A percentile compares a stretch with the other conserved stretches of the same genome.
Evolutionary conservation across 768 basidiomycete genomes (phyloP).

Genomic region (Boletus fagicola): DNA sequence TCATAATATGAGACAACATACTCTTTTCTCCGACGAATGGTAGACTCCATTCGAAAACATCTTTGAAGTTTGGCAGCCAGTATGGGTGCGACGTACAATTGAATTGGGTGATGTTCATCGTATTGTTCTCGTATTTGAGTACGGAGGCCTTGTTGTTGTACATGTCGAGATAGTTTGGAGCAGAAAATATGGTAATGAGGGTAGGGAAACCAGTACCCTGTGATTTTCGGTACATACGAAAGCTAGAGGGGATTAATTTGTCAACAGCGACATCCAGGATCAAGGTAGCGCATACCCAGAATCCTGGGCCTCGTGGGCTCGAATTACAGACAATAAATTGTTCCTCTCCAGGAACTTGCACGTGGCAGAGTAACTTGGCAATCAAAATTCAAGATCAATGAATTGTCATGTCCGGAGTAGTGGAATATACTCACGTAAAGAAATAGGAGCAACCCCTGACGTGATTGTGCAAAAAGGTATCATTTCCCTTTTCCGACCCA

Average conservation of each 20-base stretch:
- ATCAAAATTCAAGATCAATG: neutral
- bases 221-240: constrained; percentile 93
- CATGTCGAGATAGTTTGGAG: constrained; percentile 94
- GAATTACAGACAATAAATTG: constrained; percentile 85
- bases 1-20: constrained; percentile 38
- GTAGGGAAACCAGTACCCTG: constrained; percentile 92
- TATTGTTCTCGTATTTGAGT: constrained; percentile 95
- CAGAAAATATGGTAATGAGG: constrained; percentile 97
- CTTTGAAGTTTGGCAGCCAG: constrained; percentile 97
- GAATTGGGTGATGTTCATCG: constrained; percentile 92
- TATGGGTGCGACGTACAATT: constrained; percentile 81
- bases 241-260: constrained; percentile 41
- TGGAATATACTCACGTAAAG: constrained; percentile 53
- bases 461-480: constrained; percentile 67
- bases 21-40: constrained; percentile 98
- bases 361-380: constrained; percentile 73
- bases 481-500: constrained; percentile 63
- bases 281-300: constrained; percentile 60
- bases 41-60: constrained; percentile 97
- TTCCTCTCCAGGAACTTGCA: constrained; percentile 94
- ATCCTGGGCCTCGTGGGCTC: constrained; percentile 97
- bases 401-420: neutral
- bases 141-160: constrained; percentile 97
- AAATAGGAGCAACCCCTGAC: constrained; percentile 75
- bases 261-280: neutral